A percentile compares a stretch with the other conserved stretches of the same genome.
These are phyloP conservation scores for Pythium aquatile DNA, from an alignment of 352 stramenopile genomes.

Conservation along the genomic window DNA sequence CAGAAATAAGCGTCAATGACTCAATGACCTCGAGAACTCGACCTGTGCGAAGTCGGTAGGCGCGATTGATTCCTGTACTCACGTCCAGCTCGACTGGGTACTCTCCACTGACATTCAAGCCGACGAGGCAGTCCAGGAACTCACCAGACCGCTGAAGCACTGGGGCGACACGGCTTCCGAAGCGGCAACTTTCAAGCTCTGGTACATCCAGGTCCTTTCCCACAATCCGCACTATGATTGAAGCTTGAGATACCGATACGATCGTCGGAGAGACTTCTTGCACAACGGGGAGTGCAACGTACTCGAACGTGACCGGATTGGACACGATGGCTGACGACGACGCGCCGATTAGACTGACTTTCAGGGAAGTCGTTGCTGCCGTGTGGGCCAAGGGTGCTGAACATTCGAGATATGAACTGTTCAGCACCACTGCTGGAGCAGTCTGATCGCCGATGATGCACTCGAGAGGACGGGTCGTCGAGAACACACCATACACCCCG, in stretches of 20 bases:
- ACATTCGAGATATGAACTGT: conserved; percentile 24
- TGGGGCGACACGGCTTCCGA: background rate
- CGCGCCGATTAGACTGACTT: conserved; percentile 5
- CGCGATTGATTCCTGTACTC: background rate
- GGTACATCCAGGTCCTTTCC: conserved; percentile 3
- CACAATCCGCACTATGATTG: conserved; percentile 6
- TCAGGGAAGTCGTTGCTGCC: background rate
- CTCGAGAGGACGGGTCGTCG: background rate
- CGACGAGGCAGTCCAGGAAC: conserved; percentile 10
- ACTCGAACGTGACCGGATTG: conserved; percentile 9
- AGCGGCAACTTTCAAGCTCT: conserved; percentile 10
- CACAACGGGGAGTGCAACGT: conserved; percentile 1
- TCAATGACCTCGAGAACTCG: conserved; percentile 11
- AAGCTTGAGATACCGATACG: conserved; percentile 2
- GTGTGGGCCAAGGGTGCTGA: background rate
- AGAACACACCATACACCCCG: conserved; percentile 23
- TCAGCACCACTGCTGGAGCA: conserved; percentile 3
- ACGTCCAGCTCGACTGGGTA: conserved; percentile 13
- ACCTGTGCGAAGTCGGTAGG: background rate
- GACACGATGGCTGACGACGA: background rate
- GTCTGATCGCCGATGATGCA: conserved; percentile 10
- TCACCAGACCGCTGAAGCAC: background rate
- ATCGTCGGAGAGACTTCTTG: background rate
- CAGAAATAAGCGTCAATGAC: background rate
- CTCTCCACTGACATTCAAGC: background rate